Evolutionary conservation across 495 filamentous ascomycete species (phyloP).

Genomic region (Aspergillus olivimuriae): DNA sequence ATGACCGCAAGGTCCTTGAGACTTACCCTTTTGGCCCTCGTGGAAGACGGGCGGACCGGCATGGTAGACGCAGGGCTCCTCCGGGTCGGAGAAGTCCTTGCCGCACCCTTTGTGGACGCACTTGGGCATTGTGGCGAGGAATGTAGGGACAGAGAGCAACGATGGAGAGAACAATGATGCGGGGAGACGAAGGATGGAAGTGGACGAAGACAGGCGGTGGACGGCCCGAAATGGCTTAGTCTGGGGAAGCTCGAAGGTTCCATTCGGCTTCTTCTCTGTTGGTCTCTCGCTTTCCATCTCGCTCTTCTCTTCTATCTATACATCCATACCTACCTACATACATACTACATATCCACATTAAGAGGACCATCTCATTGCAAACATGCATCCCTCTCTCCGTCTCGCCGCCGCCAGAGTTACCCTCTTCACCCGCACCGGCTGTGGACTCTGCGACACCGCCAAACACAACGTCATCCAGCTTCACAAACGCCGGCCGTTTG

Average conservation of each 20-base stretch:
- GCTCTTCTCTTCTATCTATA: neutral
- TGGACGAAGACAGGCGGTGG: conserved; percentile 4
- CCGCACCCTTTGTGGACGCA: conserved; percentile 95
- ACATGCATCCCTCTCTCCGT: conserved; percentile 33
- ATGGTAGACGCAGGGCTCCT: conserved; percentile 87
- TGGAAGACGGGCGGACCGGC: conserved; percentile 93
- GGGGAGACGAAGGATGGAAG: conserved; percentile 5
- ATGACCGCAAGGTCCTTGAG: conserved; percentile 27
- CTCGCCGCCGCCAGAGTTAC: conserved; percentile 62
- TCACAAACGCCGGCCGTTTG: conserved; percentile 62
- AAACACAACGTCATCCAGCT: conserved; percentile 65
- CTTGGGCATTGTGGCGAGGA: conserved; percentile 57
- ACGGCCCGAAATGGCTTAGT: conserved; percentile 29
- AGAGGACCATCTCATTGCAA: neutral
- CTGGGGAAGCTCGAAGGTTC: conserved; percentile 44
- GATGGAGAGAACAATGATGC: conserved; percentile 2
- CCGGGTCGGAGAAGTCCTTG: conserved; percentile 75
- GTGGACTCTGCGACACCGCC: conserved; percentile 72
- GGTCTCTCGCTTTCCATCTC: too few relatives aligned
- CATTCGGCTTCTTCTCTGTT: conserved; percentile 13
- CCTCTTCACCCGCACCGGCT: conserved; percentile 74
- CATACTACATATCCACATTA: neutral
- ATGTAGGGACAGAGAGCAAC: neutral
- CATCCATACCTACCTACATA: neutral
- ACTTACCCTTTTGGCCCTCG: conserved; percentile 95